Evolutionary conservation across 306 rosid genomes (phyloP).

Genomic region (Mimosa pudica): DNA sequence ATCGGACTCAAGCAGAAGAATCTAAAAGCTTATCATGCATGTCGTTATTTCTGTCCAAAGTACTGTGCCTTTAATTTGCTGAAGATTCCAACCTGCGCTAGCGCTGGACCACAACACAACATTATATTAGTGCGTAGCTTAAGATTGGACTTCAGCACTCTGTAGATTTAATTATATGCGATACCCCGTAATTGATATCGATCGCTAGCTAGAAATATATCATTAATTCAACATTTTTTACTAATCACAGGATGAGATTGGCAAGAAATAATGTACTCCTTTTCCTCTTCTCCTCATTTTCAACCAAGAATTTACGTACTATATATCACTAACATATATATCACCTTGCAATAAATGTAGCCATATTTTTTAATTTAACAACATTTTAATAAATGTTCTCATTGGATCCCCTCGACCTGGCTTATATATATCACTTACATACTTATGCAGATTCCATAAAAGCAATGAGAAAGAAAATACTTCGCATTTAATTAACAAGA

Average conservation of each 20-base stretch:
- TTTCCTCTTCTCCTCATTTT: neutral
- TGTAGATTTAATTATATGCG: slow-evolving; percentile 18
- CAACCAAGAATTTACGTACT: neutral
- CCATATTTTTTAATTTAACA: neutral
- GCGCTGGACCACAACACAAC: slow-evolving; percentile 35
- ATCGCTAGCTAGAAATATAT: neutral
- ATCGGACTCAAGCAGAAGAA: slow-evolving; percentile 10
- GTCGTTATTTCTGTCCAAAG: slow-evolving; percentile 42
- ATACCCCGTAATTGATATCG: slow-evolving; percentile 7
- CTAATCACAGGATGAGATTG: slow-evolving; percentile 3
- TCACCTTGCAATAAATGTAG: neutral
- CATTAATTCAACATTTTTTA: neutral
- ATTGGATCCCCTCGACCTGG: slow-evolving; percentile 49
- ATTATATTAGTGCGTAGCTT: slow-evolving; percentile 29
- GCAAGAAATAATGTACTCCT: neutral
- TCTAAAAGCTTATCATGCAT: neutral
- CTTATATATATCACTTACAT: slow-evolving; percentile 21
- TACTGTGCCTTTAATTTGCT: slow-evolving; percentile 23
- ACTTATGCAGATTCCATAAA: neutral
- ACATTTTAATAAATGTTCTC: slow-evolving; percentile 16
- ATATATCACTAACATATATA: no score
- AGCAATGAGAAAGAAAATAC: neutral
- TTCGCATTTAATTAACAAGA: neutral
- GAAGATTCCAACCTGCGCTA: slow-evolving; percentile 43
- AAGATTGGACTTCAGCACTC: slow-evolving; percentile 34